Conservation (phyloP, 1,139 yeast species). For the Taphrina confusa region DNA sequence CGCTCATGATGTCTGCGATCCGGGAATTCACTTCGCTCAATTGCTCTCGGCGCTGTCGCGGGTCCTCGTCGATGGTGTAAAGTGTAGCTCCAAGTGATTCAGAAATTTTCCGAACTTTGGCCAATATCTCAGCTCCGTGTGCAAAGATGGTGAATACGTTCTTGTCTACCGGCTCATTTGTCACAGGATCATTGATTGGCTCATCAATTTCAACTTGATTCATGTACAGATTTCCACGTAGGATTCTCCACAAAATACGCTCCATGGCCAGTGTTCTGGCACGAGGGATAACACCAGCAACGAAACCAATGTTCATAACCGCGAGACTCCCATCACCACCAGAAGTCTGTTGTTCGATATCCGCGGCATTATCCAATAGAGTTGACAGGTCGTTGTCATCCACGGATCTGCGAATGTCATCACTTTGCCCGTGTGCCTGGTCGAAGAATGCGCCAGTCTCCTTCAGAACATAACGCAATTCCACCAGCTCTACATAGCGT, state of each 20-base stretch:
- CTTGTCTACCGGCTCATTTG: slow-evolving; percentile 58
- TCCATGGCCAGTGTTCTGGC: slow-evolving; percentile 70
- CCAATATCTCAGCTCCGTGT: slow-evolving; percentile 74
- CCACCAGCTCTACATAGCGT: slow-evolving; percentile 60
- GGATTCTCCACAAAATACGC: slow-evolving; percentile 86
- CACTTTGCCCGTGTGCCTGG: slow-evolving; percentile 38
- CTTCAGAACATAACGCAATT: slow-evolving; percentile 66
- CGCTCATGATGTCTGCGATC: slow-evolving; percentile 64
- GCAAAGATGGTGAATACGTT: slow-evolving; percentile 81
- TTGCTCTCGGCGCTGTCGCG: slow-evolving; percentile 60
- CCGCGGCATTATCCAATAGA: slow-evolving; percentile 42
- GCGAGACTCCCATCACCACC: slow-evolving; percentile 41
- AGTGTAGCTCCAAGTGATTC: slow-evolving; percentile 81
- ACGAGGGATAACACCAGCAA: slow-evolving; percentile 81
- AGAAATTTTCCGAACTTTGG: slow-evolving; percentile 70
- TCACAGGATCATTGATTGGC: slow-evolving; percentile 55
- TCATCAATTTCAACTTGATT: slow-evolving; percentile 67
- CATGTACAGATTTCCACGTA: slow-evolving; percentile 85
- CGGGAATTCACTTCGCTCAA: slow-evolving; percentile 60
- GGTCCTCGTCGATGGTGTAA: slow-evolving; percentile 65
- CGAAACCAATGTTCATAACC: slow-evolving; percentile 56
- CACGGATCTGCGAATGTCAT: slow-evolving; percentile 29
- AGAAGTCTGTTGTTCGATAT: slow-evolving; percentile 38
- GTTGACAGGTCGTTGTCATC: slow-evolving; percentile 48
- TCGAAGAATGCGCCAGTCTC: slow-evolving; percentile 71